These are phyloP conservation scores for Talaromyces sp. DNA, from an alignment of 2,329 filamentous ascomycete species.

Conservation along the genomic window DNA sequence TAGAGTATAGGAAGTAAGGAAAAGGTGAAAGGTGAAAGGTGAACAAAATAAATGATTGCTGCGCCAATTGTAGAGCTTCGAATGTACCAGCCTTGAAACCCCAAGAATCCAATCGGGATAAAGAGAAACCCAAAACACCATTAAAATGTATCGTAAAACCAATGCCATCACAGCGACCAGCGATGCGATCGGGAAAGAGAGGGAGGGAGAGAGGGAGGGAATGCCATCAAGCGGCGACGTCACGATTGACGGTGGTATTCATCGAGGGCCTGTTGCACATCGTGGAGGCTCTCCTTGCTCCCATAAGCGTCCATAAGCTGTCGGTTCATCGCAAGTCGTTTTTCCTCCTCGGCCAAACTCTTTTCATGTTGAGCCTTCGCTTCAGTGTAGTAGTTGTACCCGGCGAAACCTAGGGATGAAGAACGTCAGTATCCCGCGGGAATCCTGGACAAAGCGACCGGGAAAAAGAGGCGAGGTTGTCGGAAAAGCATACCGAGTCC, in stretches of 20 bases:
- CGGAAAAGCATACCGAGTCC: constrained; percentile 21
- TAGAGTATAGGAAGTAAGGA: neutral
- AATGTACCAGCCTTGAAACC: neutral
- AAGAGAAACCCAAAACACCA: no score
- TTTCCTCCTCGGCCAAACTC: constrained; percentile 31
- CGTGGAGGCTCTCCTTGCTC: constrained; percentile 45
- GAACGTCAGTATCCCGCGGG: constrained; percentile 5
- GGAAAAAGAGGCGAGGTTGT: neutral
- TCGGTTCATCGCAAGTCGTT: constrained; percentile 40
- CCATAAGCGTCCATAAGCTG: constrained; percentile 52
- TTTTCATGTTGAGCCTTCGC: constrained; percentile 13
- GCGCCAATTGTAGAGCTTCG: neutral
- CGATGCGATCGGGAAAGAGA: no score
- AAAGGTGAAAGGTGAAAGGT: neutral
- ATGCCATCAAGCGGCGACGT: neutral
- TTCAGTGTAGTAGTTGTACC: constrained; percentile 27
- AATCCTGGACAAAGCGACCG: no score
- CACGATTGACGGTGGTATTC: constrained; percentile 32
- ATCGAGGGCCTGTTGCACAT: constrained; percentile 50
- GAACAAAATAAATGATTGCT: neutral
- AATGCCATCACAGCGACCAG: no score
- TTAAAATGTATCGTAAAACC: no score
- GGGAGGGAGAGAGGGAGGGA: no score
- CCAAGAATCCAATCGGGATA: no score
- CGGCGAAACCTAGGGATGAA: constrained; percentile 23